These are phyloP conservation scores for Yarrowia galli DNA, from an alignment of 1,139 yeast genomes.

Conservation along the genomic window DNA sequence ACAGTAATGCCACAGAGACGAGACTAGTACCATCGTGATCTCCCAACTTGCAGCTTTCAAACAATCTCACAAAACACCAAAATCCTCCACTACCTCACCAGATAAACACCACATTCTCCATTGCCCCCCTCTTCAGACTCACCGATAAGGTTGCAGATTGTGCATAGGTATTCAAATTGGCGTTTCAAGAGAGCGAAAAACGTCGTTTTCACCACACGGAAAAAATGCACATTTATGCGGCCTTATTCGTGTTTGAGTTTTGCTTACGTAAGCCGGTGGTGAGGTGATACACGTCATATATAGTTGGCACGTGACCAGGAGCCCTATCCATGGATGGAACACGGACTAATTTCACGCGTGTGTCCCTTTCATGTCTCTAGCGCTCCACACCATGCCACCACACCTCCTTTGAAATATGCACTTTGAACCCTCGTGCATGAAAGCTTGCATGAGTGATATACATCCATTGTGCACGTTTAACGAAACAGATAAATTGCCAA, in stretches of 20 bases:
- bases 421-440: not conserved
- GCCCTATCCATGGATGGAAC: too few relatives aligned
- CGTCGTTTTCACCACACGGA: constrained; percentile 4
- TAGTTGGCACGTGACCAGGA: too few relatives aligned
- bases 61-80: too few relatives aligned
- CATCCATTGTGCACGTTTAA: not conserved
- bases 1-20: too few relatives aligned
- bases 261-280: not conserved
- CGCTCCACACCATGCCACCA: too few relatives aligned
- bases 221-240: not conserved
- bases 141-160: not conserved
- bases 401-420: not conserved
- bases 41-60: too few relatives aligned
- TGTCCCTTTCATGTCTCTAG: too few relatives aligned
- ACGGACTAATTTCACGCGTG: too few relatives aligned
- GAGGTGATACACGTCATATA: not conserved
- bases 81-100: too few relatives aligned
- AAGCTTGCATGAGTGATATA: not conserved
- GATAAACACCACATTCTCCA: too few relatives aligned
- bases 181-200: not conserved
- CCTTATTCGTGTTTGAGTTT: not conserved
- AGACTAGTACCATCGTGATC: too few relatives aligned
- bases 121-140: too few relatives aligned
- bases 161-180: not conserved
- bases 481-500: not conserved